Evolutionary conservation across 257 asterid genomes (phyloP).

Genomic region (Fraxinus anomala): DNA sequence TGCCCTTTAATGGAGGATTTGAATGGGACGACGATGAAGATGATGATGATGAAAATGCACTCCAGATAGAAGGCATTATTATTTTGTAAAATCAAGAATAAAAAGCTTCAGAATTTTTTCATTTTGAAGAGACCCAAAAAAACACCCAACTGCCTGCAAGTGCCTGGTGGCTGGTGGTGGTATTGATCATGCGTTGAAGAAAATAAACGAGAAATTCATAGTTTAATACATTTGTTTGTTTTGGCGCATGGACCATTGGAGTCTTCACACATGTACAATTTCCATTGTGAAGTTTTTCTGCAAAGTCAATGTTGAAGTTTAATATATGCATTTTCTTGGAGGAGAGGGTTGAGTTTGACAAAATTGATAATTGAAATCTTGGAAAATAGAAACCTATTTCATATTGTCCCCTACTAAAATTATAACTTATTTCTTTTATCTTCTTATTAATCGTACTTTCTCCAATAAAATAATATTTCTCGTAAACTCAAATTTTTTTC

Average conservation of each 20-base stretch:
- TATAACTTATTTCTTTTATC: no score
- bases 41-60: slow-evolving; percentile 48
- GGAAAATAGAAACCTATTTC: not conserved
- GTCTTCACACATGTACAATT: slow-evolving; percentile 27
- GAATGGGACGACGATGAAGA: slow-evolving; percentile 32
- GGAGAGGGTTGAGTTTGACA: slow-evolving; percentile 32
- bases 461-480: no score
- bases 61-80: slow-evolving; percentile 59
- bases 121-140: not conserved
- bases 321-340: slow-evolving; percentile 13
- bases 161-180: slow-evolving; percentile 21
- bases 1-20: slow-evolving; percentile 40
- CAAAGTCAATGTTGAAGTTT: slow-evolving; percentile 28
- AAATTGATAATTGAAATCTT: slow-evolving; percentile 23
- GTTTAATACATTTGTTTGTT: not conserved
- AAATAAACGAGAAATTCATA: not conserved
- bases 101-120: not conserved
- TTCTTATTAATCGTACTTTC: no score
- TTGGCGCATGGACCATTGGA: slow-evolving; percentile 22
- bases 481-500: no score
- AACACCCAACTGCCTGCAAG: not conserved
- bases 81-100: not conserved
- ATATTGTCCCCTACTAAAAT: no score
- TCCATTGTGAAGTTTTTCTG: not conserved
- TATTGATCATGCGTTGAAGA: slow-evolving; percentile 15